Evolutionary conservation across 805 yeast species (phyloP).

Genomic region (Starmerella powellii): DNA sequence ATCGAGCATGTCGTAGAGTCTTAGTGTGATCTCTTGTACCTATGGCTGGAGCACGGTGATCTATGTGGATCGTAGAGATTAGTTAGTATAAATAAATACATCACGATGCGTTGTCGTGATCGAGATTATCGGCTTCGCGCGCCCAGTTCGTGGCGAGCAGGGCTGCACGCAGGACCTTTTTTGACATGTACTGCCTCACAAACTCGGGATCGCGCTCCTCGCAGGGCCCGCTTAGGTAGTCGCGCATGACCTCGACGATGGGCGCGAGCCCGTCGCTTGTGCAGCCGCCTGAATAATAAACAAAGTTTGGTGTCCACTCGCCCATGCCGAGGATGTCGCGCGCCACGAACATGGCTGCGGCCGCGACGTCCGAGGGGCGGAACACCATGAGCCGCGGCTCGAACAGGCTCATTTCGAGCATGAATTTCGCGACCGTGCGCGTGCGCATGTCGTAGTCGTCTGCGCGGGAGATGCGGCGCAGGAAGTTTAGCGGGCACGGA

Average conservation of each 20-base stretch:
- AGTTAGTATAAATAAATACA: neutral
- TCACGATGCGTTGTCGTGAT: neutral
- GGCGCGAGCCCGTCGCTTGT: constrained; percentile 59
- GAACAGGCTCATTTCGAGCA: constrained; percentile 64
- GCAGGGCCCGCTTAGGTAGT: constrained; percentile 63
- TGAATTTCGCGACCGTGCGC: constrained; percentile 73
- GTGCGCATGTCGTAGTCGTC: constrained; percentile 78
- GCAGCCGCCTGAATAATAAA: constrained; percentile 87
- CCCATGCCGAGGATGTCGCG: constrained; percentile 48
- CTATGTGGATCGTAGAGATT: no score
- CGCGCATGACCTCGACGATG: constrained; percentile 60
- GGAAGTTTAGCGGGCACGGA: constrained; percentile 83
- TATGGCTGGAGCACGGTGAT: no score
- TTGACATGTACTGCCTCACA: constrained; percentile 82
- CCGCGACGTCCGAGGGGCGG: constrained; percentile 70
- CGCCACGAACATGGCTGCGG: constrained; percentile 76
- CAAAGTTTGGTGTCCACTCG: constrained; percentile 72
- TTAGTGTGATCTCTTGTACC: no score
- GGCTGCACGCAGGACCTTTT: constrained; percentile 63
- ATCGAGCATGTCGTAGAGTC: no score
- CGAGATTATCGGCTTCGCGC: no score
- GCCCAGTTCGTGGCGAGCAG: constrained; percentile 27
- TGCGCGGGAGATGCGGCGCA: constrained; percentile 79
- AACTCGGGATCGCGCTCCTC: constrained; percentile 66
- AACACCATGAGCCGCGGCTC: constrained; percentile 63